Percentiles rank a stretch among this genome's conserved stretches.
Conservation (phyloP, 768 basidiomycete genomes). For the Sutorius australiensis region DNA sequence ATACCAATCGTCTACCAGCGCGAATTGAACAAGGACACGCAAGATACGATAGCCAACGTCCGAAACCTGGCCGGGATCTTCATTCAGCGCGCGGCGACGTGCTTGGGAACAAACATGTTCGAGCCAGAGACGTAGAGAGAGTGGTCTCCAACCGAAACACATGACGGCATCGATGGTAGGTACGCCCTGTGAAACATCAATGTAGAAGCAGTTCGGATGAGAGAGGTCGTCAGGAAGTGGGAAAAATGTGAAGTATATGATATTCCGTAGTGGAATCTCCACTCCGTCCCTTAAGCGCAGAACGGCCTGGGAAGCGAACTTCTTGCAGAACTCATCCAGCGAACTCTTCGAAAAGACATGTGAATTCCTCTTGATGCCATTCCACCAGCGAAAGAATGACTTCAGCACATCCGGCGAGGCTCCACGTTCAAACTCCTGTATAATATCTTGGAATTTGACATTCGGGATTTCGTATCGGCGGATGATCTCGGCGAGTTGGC, state of each 20-base stretch:
- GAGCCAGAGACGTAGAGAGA: constrained; percentile 72
- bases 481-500: constrained; percentile 6
- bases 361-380: not conserved
- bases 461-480: constrained; percentile 2
- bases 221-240: constrained; percentile 83
- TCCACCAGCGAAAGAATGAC: constrained; percentile 13
- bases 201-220: constrained; percentile 68
- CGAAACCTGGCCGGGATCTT: constrained; percentile 15
- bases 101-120: constrained; percentile 49
- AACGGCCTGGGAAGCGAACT: constrained; percentile 46
- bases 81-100: not conserved
- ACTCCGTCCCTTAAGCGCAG: not conserved
- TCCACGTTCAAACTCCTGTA: constrained; percentile 10
- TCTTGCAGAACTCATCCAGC: not conserved
- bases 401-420: constrained; percentile 7
- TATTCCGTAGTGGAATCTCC: constrained; percentile 49
- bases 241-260: constrained; percentile 46
- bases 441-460: constrained; percentile 4
- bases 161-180: constrained; percentile 33
- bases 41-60: constrained; percentile 56
- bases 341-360: constrained; percentile 5
- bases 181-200: constrained; percentile 56
- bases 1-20: constrained; percentile 60
- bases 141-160: constrained; percentile 74
- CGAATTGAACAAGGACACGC: constrained; percentile 64